Percentiles rank a stretch among this genome's conserved stretches.
These are phyloP conservation scores for Choanephora cucurbitarum DNA, from an alignment of 371 early-diverging fungal genomes.

Conservation along the genomic window DNA sequence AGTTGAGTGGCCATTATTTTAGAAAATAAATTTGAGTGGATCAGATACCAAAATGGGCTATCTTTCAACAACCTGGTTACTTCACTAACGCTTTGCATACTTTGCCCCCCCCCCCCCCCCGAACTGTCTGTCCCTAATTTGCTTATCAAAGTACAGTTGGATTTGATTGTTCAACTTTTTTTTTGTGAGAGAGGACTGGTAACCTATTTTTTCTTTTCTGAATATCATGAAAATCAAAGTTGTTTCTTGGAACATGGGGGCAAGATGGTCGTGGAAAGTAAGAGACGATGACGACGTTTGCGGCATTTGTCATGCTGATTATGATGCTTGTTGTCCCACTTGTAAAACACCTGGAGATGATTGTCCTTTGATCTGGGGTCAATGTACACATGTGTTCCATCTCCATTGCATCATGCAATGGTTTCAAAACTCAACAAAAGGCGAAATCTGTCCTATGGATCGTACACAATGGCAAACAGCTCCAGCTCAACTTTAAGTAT, in stretches of 20 bases:
- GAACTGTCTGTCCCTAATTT: too few relatives aligned
- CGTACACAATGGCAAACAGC: slow-evolving; percentile 72
- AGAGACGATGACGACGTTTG: slow-evolving; percentile 68
- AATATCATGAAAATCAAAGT: slow-evolving; percentile 39
- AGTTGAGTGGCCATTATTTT: too few relatives aligned
- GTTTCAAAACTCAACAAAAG: slow-evolving; percentile 67
- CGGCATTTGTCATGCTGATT: slow-evolving; percentile 81
- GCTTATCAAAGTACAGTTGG: too few relatives aligned
- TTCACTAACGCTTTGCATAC: too few relatives aligned
- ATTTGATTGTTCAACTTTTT: too few relatives aligned
- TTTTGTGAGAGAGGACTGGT: too few relatives aligned
- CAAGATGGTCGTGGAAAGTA: slow-evolving; percentile 49
- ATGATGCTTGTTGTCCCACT: slow-evolving; percentile 80
- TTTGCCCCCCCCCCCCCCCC: too few relatives aligned
- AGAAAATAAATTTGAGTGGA: too few relatives aligned
- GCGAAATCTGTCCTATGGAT: slow-evolving; percentile 85
- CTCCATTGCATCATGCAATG: slow-evolving; percentile 88
- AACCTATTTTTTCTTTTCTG: neutral
- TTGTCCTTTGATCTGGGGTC: slow-evolving; percentile 85
- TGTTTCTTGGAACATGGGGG: slow-evolving; percentile 40
- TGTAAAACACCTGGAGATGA: slow-evolving; percentile 89
- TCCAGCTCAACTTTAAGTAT: slow-evolving; percentile 4
- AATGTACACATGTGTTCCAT: slow-evolving; percentile 88
- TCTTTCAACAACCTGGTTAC: too few relatives aligned
- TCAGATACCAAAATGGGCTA: too few relatives aligned